Base-by-base conservation (phyloP, 768 basidiomycete species). In the Hemileccinum impolitum region DNA sequence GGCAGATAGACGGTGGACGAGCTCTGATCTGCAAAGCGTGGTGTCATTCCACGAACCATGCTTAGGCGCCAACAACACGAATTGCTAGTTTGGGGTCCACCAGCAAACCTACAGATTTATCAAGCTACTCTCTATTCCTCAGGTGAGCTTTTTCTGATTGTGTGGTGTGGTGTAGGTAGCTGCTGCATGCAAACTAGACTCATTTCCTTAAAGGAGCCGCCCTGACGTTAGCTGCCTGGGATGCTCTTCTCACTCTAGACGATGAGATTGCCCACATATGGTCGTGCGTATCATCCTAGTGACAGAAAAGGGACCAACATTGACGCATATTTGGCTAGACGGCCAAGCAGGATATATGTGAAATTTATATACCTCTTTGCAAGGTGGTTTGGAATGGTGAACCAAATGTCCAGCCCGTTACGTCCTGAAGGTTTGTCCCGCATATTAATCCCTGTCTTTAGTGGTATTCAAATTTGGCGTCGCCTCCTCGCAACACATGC, bases 331-430 rank as follows among this genome's bases (percentile, higher is more conserved):
- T 35, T 26, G 28, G 13, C 31, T 26, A 61, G 60, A 41, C 51
- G 49, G 28, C n/a, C 51, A 1, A n/a, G 26, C 19, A 18, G 52
- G 17, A 9, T 23, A 13, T 19, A 52, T 11, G 40, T 63, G 25
- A 61, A 63, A 34, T 50, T 54, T 44, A 53, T 61, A 47, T 61
- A 52, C 42, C 43, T 61, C 21, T 52, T 61, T 15, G 23, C 61
- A 1, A 61, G 34, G 48, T 63, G 60, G 61, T 60, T 60, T 38
- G 60, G 61, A 45, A 15, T 61, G 28, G 3, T 47, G 46, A 52
- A 51, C 12, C 52, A 52, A 46, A 42, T 60, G 61, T 61, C 13
- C 1, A 40, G 6, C 6, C 8, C 30, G 6, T 30, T 9, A 1
- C 31, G 10, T 35, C n/a, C 32, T 6, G 34, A 42, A 39, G 12